These are phyloP conservation scores for Leersia perrieri DNA, from an alignment of 176 grass and related monocot species.

Conservation along the genomic window DNA sequence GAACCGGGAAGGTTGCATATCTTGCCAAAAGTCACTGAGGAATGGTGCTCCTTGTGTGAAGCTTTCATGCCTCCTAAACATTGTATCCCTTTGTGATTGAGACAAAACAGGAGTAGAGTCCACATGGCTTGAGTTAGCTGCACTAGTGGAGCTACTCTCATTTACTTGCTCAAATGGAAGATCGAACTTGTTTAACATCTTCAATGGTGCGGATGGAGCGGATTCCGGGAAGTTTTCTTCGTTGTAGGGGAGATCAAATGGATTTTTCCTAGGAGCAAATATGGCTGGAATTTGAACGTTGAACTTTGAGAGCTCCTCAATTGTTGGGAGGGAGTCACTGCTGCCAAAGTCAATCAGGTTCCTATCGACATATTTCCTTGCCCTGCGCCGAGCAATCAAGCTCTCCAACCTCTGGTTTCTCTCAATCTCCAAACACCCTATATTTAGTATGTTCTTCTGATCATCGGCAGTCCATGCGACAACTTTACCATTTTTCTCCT, in stretches of 20 bases:
- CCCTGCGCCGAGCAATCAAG: constrained; percentile 46
- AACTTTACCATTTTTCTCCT: constrained; percentile 29
- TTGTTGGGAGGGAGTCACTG: constrained; percentile 33
- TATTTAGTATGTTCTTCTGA: constrained; percentile 53
- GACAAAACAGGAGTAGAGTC: constrained; percentile 18
- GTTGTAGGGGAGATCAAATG: constrained; percentile 54
- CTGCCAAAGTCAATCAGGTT: constrained; percentile 44
- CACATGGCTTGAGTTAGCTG: constrained; percentile 8
- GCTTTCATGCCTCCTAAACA: constrained; percentile 68
- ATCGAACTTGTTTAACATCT: constrained; percentile 44
- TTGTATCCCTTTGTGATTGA: constrained; percentile 25
- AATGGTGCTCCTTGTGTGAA: constrained; percentile 57
- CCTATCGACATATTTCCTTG: constrained; percentile 38
- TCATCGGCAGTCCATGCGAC: constrained; percentile 59
- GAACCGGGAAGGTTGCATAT: constrained; percentile 31
- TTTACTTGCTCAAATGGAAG: constrained; percentile 22
- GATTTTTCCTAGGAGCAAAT: constrained; percentile 53
- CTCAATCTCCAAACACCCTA: constrained; percentile 50
- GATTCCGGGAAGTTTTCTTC: constrained; percentile 62
- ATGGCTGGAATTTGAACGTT: constrained; percentile 45
- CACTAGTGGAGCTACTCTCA: constrained; percentile 24
- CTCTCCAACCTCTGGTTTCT: constrained; percentile 57
- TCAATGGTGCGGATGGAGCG: constrained; percentile 42
- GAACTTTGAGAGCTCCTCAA: constrained; percentile 41
- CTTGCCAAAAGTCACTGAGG: constrained; percentile 40